Evolutionary conservation across 192 early-diverging fungal genomes (phyloP).

Genomic region (Coemansia sp.): DNA sequence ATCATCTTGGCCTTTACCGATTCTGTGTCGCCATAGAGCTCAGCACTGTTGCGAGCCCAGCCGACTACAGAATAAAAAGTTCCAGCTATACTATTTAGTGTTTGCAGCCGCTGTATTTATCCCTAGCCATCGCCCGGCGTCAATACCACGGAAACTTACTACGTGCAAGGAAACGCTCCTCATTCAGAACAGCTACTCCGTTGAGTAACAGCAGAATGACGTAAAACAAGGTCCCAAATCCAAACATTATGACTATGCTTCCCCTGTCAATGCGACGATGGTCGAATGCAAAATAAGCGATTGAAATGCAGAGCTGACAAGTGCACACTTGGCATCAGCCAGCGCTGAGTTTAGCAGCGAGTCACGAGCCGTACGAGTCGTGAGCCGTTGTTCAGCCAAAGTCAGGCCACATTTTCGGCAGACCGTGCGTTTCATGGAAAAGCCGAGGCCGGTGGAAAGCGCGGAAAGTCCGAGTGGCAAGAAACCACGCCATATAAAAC

Average conservation of each 20-base stretch:
- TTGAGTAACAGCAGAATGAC: conserved; percentile 80
- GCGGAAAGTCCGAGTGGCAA: conserved; percentile 3
- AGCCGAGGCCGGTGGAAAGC: not conserved
- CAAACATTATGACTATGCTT: conserved; percentile 48
- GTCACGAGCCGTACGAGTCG: not conserved
- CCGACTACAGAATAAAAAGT: conserved; percentile 60
- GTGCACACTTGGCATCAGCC: too few relatives aligned
- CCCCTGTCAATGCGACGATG: not conserved
- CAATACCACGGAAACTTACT: conserved; percentile 58
- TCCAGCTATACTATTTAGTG: not conserved
- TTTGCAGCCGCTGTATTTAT: not conserved
- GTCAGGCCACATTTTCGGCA: conserved; percentile 6
- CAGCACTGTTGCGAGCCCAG: conserved; percentile 60
- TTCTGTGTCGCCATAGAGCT: conserved; percentile 65
- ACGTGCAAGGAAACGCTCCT: conserved; percentile 87
- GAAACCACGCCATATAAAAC: conserved; percentile 10
- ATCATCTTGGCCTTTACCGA: conserved; percentile 79
- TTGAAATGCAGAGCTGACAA: not conserved
- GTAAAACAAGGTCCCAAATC: conserved; percentile 78
- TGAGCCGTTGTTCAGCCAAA: not conserved
- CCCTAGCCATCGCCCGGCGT: not conserved
- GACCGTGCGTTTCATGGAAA: not conserved
- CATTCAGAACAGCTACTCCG: conserved; percentile 85
- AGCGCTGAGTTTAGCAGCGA: not conserved
- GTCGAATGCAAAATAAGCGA: not conserved